Base-by-base conservation (phyloP, 2,329 filamentous ascomycete genomes). In the Colletotrichum cereale region DNA sequence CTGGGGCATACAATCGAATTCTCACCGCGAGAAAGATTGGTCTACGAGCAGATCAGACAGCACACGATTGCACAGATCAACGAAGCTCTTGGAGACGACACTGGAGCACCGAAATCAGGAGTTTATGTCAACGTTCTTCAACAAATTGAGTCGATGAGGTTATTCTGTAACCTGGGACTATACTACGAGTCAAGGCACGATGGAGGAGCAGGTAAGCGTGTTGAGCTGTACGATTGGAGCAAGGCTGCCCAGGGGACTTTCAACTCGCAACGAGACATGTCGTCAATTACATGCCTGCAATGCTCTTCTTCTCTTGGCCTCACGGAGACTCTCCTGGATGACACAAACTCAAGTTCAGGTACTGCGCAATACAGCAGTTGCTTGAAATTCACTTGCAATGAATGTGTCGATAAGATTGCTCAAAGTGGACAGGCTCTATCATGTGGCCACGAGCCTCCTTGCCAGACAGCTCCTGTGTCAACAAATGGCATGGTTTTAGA, bases 81-180 rank as follows among this genome's bases (percentile, higher is more conserved):
- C 2, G 79, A 83, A 14, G 79, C n/a, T 79, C 5, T 61, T 84
- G 0, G n/a, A n/a, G n/a, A 55, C 0, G 53, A 62, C 0, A 55
- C 69, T 0, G 74, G 74, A 0, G 71, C 77, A 0, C 7, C 26
- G n/a, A n/a, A n/a, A n/a, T n/a, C n/a, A n/a, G n/a, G n/a, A n/a
- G n/a, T n/a, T 1, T 85, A 81, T 56, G 76, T 82, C 12, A 86
- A 84, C 53, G 81, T 83, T 1, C 72, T 87, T 1, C 82, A 85
- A 67, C 79, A 81, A 52, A 85, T 88, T 38, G 83, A 87, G 36
- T 76, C 79, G 0, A 74, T 87, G 66, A 77, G 85, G 1, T 76
- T 86, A 21, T 76, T 87, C 3, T 87, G 86, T 44, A 83, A 86
- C 55, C 75, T 86, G 0, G 86, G 86, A 0, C 62, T 84, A 0